Evolutionary conservation across 768 basidiomycete species (phyloP), one percentile per base, ranked within the genome.

Genomic region (Ephemerocybe angulata): DNA sequence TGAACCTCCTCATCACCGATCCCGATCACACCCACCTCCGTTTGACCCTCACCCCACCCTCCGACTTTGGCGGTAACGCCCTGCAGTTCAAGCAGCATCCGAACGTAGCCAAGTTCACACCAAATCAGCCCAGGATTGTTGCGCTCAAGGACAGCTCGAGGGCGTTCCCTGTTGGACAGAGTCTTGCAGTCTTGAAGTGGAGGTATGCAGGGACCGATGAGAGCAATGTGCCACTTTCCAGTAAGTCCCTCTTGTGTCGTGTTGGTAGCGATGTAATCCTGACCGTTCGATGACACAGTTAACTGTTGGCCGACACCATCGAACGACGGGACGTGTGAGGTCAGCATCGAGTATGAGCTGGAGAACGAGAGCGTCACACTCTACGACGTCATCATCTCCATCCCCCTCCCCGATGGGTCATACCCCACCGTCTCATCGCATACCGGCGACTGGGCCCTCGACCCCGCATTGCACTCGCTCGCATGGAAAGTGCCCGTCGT

Each of bases 81-180:
- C 72, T 98, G 40, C 93, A 96, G 69, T 97, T 96, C 81, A 98
- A 98, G 72, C 93, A 97, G 62, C 97, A 98, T 64, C 96, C 96
- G 6, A 88, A 97, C 56, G 90, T 98, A 13, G 89, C 85, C 56
- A 96, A 93, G 72, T 92, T 95, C 57, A 76, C 74, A 0, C 83
- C 86, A 11, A 82, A 83, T 1, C 69, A 87, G 56, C 73, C 72
- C 17, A 71, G 89, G 35, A 68, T 86, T 19, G 78, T 98, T 38
- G 86, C 86, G 0, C 75, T 98, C 58, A 97, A 94, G 72, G 95
- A 98, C 65, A 65, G 88, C 2, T 80, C 84, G 37, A 79, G 85
- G 60, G 74, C 83, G 5, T 98, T 98, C 81, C 96, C 93, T 1
- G 87, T 98, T 37, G 85, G 87, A 10, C 90, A 95, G 60, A 81